A percentile compares a stretch with the other conserved stretches of the same genome.
These are phyloP conservation scores for Podospora didyma DNA, from an alignment of 495 filamentous ascomycete genomes.

Conservation along the genomic window DNA sequence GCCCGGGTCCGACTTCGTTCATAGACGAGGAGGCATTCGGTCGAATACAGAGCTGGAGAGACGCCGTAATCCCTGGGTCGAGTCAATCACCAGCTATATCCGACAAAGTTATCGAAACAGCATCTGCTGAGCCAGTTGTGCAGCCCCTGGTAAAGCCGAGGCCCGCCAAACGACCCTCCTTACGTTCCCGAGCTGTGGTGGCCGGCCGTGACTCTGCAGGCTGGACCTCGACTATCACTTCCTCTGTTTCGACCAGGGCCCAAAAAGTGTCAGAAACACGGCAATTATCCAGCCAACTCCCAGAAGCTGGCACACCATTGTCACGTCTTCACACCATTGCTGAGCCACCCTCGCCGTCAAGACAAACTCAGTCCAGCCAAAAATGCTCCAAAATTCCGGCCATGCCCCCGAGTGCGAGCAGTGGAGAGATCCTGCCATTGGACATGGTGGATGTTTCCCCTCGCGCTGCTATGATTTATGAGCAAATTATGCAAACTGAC, in stretches of 20 bases:
- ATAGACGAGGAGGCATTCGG: constrained; percentile 7
- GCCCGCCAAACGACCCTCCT: no score
- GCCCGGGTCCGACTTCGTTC: neutral
- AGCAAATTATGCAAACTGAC: neutral
- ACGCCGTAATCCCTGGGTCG: neutral
- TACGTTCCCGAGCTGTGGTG: no score
- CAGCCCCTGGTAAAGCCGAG: no score
- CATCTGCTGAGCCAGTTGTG: no score
- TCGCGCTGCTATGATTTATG: neutral
- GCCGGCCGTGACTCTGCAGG: no score
- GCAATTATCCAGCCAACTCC: no score
- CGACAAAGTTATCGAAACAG: no score
- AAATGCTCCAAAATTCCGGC: neutral
- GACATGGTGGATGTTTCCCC: constrained; percentile 2
- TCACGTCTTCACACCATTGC: neutral
- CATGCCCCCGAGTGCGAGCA: neutral
- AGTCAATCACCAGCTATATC: no score
- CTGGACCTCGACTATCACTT: no score
- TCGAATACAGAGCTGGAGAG: constrained; percentile 17
- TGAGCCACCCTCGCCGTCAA: neutral
- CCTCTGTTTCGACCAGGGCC: no score
- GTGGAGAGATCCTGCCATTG: neutral
- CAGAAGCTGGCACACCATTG: no score
- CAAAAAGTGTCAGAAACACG: no score
- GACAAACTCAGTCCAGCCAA: neutral